Base-by-base conservation (phyloP, 345 rosid genomes). In the Melaleuca alternifolia region DNA sequence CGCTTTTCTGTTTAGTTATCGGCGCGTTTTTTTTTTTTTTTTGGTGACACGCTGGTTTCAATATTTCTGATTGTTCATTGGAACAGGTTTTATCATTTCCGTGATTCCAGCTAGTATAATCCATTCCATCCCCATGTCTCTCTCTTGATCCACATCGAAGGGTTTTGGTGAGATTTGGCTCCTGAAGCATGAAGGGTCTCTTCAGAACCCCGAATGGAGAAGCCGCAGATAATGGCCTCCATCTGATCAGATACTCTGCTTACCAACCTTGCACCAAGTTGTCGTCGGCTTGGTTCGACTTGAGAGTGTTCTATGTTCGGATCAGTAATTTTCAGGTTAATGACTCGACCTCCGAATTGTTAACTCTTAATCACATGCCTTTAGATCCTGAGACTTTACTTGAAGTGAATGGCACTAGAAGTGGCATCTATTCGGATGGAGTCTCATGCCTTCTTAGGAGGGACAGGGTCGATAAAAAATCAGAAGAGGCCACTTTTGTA, bases 291-390 rank as follows among this genome's bases (percentile, higher is more conserved):
- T 92, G 97, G 93, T 91, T 97, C 51, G 98, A 97, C 91, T 89
- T 96, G 89, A 96, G 97, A 90, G 99, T 97, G 85, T 96, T 97
- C 88, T 96, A 96, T 89, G 96, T 95, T 28, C 93, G 98, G 89
- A 89, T 97, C 84, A 93, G 95, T 88, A 95, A 95, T 83, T 92
- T 94, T 88, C 91, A 87, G 89, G 96, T 93, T 20, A 95, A 94
- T 89, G 91, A 88, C 89, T 92, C 91, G 0, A 94, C 96, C 56
- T 98, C 99, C 0, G 96, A 96, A 83, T 91, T 87, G 53, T 96
- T 97, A 65, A 94, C 95, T 50, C 90, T 97, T 90, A 94, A 90
- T 84, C 99, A 97, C 86, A 90, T 94, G 51, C 99, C 98, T 77
- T 87, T 94, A 48, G 91, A 93, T 88, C 98, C 90, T 15, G 95